These are phyloP conservation scores for Irpex sp. DNA, from an alignment of 1,284 basidiomycete species.

Conservation along the genomic window DNA sequence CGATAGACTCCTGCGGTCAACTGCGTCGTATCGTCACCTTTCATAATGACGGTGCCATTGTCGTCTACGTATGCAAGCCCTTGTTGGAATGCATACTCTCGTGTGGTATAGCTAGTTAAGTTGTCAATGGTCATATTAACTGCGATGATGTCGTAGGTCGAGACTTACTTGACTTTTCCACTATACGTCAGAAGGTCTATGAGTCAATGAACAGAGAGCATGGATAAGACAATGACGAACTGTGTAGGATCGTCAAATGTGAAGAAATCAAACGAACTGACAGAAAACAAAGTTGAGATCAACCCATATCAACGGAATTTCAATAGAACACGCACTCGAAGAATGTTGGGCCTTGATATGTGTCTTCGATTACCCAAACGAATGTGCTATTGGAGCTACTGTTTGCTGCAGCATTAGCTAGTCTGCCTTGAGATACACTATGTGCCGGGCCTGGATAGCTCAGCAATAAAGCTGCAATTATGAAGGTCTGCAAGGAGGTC, in stretches of 20 bases:
- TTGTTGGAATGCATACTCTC: conserved; percentile 39
- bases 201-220: too few species aligned
- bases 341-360: conserved; percentile 29
- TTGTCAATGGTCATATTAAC: neutral
- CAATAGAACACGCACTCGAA: conserved; percentile 28
- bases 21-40: conserved; percentile 61
- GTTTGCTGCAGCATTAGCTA: neutral
- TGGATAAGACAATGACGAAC: conserved; percentile 31
- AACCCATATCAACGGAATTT: neutral
- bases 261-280: conserved; percentile 59
- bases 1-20: conserved; percentile 48
- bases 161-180: conserved; percentile 56
- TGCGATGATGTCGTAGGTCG: neutral
- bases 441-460: neutral
- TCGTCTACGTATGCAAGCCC: conserved; percentile 50
- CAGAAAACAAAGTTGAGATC: neutral
- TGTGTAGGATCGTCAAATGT: conserved; percentile 60
- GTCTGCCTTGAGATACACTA: neutral
- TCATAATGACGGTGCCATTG: conserved; percentile 66
- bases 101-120: conserved; percentile 46
- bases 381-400: conserved; percentile 23
- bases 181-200: conserved; percentile 25
- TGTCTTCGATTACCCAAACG: conserved; percentile 34
- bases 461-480: neutral
- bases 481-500: neutral